Evolutionary conservation across 2,329 filamentous ascomycete genomes (phyloP).

Genomic region (Diaporthe sp.): DNA sequence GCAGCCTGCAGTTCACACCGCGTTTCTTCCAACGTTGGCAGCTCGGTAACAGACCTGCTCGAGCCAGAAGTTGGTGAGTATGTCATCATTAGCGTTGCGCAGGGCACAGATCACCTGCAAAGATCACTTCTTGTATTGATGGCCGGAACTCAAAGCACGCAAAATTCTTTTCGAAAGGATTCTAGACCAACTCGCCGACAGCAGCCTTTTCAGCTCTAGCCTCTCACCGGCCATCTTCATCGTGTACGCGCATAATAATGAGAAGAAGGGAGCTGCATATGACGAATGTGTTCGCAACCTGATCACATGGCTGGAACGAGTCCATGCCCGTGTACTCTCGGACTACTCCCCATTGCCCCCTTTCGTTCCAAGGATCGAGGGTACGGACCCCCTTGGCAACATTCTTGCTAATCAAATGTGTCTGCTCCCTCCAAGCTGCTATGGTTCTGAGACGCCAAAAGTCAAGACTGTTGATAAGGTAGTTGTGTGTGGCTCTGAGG

Average conservation of each 20-base stretch:
- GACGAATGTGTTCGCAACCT: background rate
- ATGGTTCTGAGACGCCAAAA: background rate
- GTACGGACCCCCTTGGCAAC: background rate
- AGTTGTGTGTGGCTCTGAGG: constrained; percentile 3
- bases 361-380: background rate
- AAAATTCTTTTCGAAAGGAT: background rate
- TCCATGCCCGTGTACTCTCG: background rate
- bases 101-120: background rate
- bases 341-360: background rate
- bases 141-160: background rate
- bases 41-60: background rate
- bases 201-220: background rate
- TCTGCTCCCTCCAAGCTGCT: background rate
- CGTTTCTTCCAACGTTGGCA: background rate
- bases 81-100: too few relatives aligned
- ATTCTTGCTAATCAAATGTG: constrained; percentile 9
- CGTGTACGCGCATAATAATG: constrained; percentile 5
- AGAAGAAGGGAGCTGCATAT: background rate
- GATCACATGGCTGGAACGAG: background rate
- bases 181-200: background rate
- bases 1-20: too few relatives aligned
- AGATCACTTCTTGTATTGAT: background rate
- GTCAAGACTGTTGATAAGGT: background rate
- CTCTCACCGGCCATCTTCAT: background rate
- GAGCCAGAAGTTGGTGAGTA: background rate